phyloP scores from a whole-genome alignment of 116 monocot genomes.

The Papilionanthe hybrid region DNA sequence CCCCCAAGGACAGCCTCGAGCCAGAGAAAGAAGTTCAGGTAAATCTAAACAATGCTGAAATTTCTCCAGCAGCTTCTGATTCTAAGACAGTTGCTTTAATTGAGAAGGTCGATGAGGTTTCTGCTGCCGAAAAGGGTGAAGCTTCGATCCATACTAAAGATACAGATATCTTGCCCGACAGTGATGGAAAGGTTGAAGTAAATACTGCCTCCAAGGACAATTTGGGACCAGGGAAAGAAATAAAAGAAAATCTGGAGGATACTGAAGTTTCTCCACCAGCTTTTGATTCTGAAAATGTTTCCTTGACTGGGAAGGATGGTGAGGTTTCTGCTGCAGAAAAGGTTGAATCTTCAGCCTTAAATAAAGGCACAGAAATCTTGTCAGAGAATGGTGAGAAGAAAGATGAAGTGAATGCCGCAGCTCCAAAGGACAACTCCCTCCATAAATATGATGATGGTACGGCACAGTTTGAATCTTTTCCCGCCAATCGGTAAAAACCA shows the following conservation, averaged over 20 bases:
- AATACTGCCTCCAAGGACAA: too few relatives aligned
- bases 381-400: not conserved
- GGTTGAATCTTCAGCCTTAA: not conserved
- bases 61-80: not conserved
- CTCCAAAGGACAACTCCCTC: not conserved
- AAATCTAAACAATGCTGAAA: not conserved
- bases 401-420: not conserved
- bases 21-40: not conserved
- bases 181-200: not conserved
- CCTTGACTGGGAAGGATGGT: not conserved
- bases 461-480: not conserved
- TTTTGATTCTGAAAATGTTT: not conserved
- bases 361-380: not conserved
- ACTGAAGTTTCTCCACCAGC: not conserved
- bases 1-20: too few relatives aligned
- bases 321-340: not conserved
- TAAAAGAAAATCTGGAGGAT: not conserved
- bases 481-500: not conserved
- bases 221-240: not conserved
- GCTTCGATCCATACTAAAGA: not conserved
- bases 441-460: not conserved
- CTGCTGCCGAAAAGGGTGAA: not conserved
- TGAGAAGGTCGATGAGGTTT: constrained; percentile 1
- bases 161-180: not conserved
- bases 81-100: not conserved